Conservation (phyloP, 2,329 filamentous ascomycete species). For the Neofusicoccum laricinum region DNA sequence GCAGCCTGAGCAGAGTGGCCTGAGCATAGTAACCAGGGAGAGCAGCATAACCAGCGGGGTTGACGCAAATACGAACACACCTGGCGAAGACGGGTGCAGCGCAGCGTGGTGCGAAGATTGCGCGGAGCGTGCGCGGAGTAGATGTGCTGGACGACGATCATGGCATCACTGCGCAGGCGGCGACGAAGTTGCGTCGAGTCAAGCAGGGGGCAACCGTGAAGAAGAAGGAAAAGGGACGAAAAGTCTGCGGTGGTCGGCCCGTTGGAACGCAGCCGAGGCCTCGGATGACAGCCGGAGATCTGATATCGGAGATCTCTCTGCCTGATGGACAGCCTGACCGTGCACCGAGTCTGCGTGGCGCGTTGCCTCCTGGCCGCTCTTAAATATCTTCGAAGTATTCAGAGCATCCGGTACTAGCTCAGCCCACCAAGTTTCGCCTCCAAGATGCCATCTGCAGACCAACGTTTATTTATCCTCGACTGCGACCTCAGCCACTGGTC, state of each 20-base stretch:
- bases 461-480: conserved; percentile 19
- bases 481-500: conserved; percentile 12
- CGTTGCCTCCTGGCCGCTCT: background rate
- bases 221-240: background rate
- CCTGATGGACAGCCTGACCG: background rate
- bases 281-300: background rate
- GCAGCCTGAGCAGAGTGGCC: too few relatives aligned
- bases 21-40: too few relatives aligned
- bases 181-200: background rate
- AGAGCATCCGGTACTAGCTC: background rate
- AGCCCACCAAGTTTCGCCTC: background rate
- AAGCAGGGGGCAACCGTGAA: background rate
- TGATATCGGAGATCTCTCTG: conserved; percentile 4
- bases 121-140: background rate
- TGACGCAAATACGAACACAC: too few relatives aligned
- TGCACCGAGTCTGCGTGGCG: too few relatives aligned
- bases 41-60: too few relatives aligned
- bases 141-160: background rate
- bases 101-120: background rate
- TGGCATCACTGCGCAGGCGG: background rate
- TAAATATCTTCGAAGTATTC: background rate
- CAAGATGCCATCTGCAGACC: background rate
- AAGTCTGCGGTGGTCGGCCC: background rate
- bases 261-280: background rate
- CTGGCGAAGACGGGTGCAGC: too few relatives aligned